Evolutionary conservation across 108 stramenopile genomes (phyloP).

Genomic region (Cyclotella atomus): DNA sequence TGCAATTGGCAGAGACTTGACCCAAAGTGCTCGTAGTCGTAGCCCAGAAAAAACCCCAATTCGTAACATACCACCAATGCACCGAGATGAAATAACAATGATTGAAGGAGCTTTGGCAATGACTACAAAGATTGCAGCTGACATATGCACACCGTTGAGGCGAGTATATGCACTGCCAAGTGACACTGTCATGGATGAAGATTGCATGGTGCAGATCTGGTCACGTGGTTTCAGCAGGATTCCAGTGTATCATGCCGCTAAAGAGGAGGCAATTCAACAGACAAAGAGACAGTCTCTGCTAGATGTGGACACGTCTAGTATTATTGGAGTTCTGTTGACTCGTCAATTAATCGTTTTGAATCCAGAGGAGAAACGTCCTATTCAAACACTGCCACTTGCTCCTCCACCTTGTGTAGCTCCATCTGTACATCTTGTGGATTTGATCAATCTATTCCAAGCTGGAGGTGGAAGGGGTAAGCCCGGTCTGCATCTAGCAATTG

Average conservation of each 20-base stretch:
- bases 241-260: slow-evolving; percentile 56
- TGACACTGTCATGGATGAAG: slow-evolving; percentile 65
- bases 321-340: slow-evolving; percentile 63
- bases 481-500: slow-evolving; percentile 76
- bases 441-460: slow-evolving; percentile 78
- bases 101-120: slow-evolving; percentile 81
- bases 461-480: slow-evolving; percentile 47
- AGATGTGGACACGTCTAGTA: slow-evolving; percentile 34
- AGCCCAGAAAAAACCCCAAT: background rate
- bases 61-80: slow-evolving; percentile 15
- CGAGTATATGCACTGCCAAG: slow-evolving; percentile 62
- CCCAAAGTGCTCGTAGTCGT: background rate
- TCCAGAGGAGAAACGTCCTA: slow-evolving; percentile 54
- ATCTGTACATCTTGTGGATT: slow-evolving; percentile 66
- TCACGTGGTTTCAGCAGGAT: slow-evolving; percentile 70
- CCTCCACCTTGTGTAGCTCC: slow-evolving; percentile 72
- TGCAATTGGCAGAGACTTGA: slow-evolving; percentile 17
- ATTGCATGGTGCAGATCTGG: slow-evolving; percentile 66
- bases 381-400: slow-evolving; percentile 63
- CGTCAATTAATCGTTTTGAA: slow-evolving; percentile 76
- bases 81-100: slow-evolving; percentile 75
- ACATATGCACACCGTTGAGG: slow-evolving; percentile 65
- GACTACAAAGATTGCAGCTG: slow-evolving; percentile 67
- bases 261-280: no score
- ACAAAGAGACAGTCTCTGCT: no score